Evolutionary conservation across 2,329 filamentous ascomycete species (phyloP).

Genomic region (Raffaelea ambrosiae): DNA sequence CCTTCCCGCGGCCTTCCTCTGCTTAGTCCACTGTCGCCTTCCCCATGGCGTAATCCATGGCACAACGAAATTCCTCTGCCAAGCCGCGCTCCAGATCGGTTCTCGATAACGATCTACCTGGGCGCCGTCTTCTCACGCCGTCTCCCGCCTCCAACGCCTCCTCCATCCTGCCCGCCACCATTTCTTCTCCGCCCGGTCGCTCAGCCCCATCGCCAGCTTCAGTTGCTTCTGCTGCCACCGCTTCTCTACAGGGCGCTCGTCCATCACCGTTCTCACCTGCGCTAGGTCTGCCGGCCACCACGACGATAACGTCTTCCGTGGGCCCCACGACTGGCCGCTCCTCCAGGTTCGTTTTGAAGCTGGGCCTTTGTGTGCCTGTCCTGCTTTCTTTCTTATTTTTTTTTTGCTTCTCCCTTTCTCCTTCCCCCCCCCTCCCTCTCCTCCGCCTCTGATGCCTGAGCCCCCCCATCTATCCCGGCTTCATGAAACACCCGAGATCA

Average conservation of each 20-base stretch:
- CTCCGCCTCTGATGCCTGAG: too few relatives aligned
- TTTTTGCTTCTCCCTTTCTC: too few relatives aligned
- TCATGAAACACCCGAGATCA: too few relatives aligned
- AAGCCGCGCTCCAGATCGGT: constrained; percentile 41
- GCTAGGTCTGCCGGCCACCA: too few relatives aligned
- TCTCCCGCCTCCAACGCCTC: constrained; percentile 2
- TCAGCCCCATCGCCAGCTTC: not conserved
- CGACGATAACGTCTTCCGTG: too few relatives aligned
- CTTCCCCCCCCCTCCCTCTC: too few relatives aligned
- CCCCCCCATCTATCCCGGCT: too few relatives aligned
- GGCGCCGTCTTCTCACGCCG: constrained; percentile 2
- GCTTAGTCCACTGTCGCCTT: constrained; percentile 13
- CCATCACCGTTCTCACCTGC: not conserved
- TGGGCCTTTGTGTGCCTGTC: too few relatives aligned
- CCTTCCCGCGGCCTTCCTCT: not conserved
- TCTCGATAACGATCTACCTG: constrained; percentile 38
- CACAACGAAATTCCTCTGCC: constrained; percentile 48
- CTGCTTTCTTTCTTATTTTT: too few relatives aligned
- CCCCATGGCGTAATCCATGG: constrained; percentile 62
- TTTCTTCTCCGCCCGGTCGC: not conserved
- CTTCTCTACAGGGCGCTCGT: not conserved
- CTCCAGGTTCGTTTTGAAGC: too few relatives aligned
- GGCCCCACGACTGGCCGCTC: too few relatives aligned
- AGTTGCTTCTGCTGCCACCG: not conserved
- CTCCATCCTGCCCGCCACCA: not conserved